Base-by-base conservation (phyloP, 2,329 filamentous ascomycete species). In the Chrysosporium queenslandicum region DNA sequence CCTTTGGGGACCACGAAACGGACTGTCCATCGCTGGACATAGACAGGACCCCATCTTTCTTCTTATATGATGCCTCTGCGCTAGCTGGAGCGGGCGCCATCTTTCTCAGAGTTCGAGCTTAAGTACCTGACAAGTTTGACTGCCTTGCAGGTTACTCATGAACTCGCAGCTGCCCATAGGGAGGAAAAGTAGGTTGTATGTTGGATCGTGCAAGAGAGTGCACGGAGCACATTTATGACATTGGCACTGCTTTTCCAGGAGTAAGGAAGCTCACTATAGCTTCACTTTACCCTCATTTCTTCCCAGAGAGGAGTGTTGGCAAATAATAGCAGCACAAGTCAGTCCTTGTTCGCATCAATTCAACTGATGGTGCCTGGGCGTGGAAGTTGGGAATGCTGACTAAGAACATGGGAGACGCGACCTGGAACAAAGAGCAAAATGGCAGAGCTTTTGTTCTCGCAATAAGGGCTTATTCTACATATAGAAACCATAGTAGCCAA, bases 21-120 rank as follows among this genome's bases (percentile, higher is more conserved):
- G 77, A 81, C 63, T 79, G 80, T 62, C 81, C 77, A 68, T 95
- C 87, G 53, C 78, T 73, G 14, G 86, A 82, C 60, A 97, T 76
- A 23, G 81, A 80, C 63, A 98, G 74, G 55, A 80, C 80, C 66
- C 92, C 92, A 74, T 97, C 87, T 70, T 94, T 92, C 76, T 97
- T 98, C 73, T 96, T 97, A 77, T 92, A 97, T 54, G 83, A 76
- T 49, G 85, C 83, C 1, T 43, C 32, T 32, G 50, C 54, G 50
- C 54, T 58, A 3, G 78, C 61, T 50, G 80, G 43, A 16, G 12
- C 29, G 11, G 52, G 49, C 18, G 55, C 55, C 55, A 56, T 56
- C 30, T 46, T 40, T 16, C 37, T 14, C 39, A 32, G 36, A 39
- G 20, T 23, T 42, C 51, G 8, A 27, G 45, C 40, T 23, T 11